Evolutionary conservation across 139 green algal genomes (phyloP).

Genomic region (Chlamydomonas schloesseri): DNA sequence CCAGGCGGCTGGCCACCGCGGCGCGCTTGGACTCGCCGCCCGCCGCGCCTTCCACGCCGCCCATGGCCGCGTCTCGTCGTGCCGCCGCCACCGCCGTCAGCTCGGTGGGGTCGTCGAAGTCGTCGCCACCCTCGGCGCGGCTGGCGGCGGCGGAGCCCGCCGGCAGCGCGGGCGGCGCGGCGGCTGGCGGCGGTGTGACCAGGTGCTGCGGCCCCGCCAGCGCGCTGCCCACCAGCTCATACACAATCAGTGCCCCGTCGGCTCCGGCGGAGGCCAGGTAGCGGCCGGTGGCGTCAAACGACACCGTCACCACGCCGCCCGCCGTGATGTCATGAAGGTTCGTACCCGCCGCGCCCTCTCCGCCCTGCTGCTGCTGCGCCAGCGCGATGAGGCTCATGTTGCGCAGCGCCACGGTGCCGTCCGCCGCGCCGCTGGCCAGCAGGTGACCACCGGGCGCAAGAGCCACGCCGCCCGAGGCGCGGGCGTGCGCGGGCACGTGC

Average conservation of each 20-base stretch:
- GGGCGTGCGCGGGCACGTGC: constrained; percentile 10
- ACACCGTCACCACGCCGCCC: constrained; percentile 30
- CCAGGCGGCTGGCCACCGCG: constrained; percentile 18
- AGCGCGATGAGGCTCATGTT: constrained; percentile 18
- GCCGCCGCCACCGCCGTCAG: constrained; percentile 15
- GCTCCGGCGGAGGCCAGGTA: constrained; percentile 47
- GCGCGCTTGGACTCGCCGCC: constrained; percentile 12
- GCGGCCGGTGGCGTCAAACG: constrained; percentile 47
- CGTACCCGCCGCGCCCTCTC: neutral
- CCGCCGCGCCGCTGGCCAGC: constrained; percentile 18
- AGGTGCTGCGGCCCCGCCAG: neutral
- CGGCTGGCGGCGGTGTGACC: neutral
- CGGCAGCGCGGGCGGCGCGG: neutral
- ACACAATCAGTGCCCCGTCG: constrained; percentile 50
- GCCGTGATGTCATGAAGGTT: constrained; percentile 45
- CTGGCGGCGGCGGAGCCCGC: too few relatives aligned
- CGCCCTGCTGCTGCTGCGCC: neutral
- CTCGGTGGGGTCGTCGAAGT: constrained; percentile 27
- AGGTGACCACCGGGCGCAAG: neutral
- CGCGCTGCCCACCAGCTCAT: neutral
- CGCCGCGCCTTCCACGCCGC: neutral
- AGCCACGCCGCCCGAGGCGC: constrained; percentile 23
- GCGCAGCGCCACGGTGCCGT: constrained; percentile 30
- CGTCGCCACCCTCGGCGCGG: neutral
- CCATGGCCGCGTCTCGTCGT: neutral